phyloP scores from a whole-genome alignment of 164 flowering plant species.

The Macadamia tetraphylla region DNA sequence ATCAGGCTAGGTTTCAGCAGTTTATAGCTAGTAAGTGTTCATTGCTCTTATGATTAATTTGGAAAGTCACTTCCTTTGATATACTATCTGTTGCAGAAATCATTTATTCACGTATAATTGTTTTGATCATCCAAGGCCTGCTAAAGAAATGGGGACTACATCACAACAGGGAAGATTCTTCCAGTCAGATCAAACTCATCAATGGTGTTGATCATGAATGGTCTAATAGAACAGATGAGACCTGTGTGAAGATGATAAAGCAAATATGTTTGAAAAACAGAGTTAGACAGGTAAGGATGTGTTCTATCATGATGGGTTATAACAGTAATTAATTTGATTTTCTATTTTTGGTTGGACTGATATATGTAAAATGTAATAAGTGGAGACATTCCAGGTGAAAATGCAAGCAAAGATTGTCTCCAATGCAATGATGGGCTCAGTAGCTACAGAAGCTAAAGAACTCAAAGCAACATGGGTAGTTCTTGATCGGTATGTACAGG shows the following conservation, averaged over 20 bases:
- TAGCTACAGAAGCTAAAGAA: conserved; percentile 25
- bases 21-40: conserved; percentile 17
- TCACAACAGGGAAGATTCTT: background rate
- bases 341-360: background rate
- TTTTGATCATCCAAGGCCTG: conserved; percentile 16
- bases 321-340: too few relatives aligned
- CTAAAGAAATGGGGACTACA: conserved; percentile 24
- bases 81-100: background rate
- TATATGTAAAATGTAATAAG: background rate
- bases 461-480: conserved; percentile 37
- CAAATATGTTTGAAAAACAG: conserved; percentile 23
- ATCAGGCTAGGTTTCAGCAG: conserved; percentile 11
- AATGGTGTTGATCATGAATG: conserved; percentile 6
- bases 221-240: conserved; percentile 12
- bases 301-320: background rate
- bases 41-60: background rate
- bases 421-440: conserved; percentile 16
- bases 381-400: conserved; percentile 19
- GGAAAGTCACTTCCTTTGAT: background rate
- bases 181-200: background rate
- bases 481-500: conserved; percentile 27
- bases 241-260: conserved; percentile 28
- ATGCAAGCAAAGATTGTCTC: conserved; percentile 22
- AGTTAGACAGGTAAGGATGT: conserved; percentile 16
- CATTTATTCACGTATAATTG: background rate